Evolutionary conservation across 2,329 filamentous ascomycete genomes (phyloP).

Genomic region (Botrytis aclada): DNA sequence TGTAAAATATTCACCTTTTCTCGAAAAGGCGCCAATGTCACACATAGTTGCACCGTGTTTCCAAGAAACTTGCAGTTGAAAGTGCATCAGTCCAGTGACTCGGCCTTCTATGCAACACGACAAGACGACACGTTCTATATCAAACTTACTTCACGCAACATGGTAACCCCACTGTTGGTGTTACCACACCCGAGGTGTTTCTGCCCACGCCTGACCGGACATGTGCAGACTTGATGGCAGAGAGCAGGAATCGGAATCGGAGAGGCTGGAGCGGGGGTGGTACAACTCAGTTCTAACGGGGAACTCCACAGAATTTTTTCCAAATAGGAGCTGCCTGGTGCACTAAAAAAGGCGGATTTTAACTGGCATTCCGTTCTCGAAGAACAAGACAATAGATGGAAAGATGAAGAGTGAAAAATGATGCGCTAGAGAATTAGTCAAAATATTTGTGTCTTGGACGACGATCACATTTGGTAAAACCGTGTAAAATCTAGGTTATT

Average conservation of each 20-base stretch:
- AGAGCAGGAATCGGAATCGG: no score
- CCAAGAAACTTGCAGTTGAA: not conserved
- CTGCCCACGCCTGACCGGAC: no score
- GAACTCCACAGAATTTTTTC: not conserved
- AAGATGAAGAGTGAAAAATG: no score
- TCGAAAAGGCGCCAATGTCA: not conserved
- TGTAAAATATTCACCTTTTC: not conserved
- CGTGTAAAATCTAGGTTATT: no score
- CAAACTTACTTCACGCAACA: not conserved
- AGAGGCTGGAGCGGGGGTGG: not conserved
- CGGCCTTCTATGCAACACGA: not conserved
- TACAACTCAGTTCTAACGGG: not conserved
- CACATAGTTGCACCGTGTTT: not conserved
- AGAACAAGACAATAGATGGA: no score
- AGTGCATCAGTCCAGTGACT: not conserved
- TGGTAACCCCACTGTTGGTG: not conserved
- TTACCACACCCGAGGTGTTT: not conserved
- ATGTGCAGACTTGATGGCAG: not conserved
- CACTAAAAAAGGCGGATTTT: no score
- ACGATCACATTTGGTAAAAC: no score
- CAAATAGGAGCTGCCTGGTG: not conserved
- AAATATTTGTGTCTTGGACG: no score
- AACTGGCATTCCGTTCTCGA: no score
- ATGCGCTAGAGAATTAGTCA: no score
- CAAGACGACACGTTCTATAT: not conserved